Evolutionary conservation across 139 green algal genomes (phyloP), one percentile per base, ranked within the genome.

Genomic region (Dunaliella primolecta): DNA sequence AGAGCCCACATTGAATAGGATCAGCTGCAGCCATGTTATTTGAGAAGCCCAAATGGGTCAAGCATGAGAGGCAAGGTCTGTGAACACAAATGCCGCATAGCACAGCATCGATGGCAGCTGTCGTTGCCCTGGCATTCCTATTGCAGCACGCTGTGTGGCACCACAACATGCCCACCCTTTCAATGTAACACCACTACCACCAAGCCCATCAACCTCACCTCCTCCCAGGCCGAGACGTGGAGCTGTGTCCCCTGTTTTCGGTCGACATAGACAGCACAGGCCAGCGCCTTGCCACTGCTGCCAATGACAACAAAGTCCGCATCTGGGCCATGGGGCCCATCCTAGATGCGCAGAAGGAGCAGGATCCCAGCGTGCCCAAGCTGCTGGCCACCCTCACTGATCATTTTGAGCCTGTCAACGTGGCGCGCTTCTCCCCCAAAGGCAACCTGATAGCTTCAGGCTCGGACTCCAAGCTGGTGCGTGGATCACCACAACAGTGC

Each of bases 351-450:
- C 30, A 36, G 30, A 33, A 20, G 15, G 75, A 80, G 30, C n/a
- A 31, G 2, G 75, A 80, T 37, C 71, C 71, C 29, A 75, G 80
- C 11, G 80, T 83, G 15, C 92, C 92, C 27, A 93, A 91, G 76
- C 83, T 94, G 75, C 90, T 99, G 32, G 95, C 95, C 3, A 94
- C 90, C 11, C 87, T 99, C 27, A 80, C 72, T 7, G 94, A 98
- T 81, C 95, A 97, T 84, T 89, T 84, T 15, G 84, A 81, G 0
- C 82, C 92, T 0, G 93, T 98, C 37, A 98, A 97, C 85, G 90
- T 93, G 7, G 94, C 95, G 31, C 89, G 95, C 29, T 99, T 98
- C 89, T 93, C 85, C 36, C 86, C 89, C n/a, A 84, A 87, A 33
- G 95, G 94, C 25, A 81, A 75, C 0, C 81, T 88, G n/a, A 76